phyloP scores from a whole-genome alignment of 768 basidiomycete species.

The Suillus discolor region DNA sequence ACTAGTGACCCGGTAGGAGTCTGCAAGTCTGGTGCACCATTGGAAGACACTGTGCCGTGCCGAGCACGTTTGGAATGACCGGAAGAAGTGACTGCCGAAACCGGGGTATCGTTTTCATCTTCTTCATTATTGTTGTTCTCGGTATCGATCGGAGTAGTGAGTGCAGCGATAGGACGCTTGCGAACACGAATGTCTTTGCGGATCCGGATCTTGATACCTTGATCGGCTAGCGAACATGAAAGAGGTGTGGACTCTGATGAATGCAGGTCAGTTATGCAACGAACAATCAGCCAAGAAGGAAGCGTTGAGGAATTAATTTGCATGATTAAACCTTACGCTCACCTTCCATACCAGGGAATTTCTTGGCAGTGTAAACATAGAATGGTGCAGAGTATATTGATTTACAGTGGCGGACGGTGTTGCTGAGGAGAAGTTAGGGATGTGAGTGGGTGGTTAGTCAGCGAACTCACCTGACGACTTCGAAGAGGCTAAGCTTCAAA shows the following conservation, averaged over 20 bases:
- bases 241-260: slow-evolving; percentile 80
- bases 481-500: slow-evolving; percentile 74
- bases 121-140: slow-evolving; percentile 27
- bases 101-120: slow-evolving; percentile 14
- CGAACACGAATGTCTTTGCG: slow-evolving; percentile 88
- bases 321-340: slow-evolving; percentile 24
- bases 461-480: slow-evolving; percentile 82
- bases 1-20: slow-evolving; percentile 24
- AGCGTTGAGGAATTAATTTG: slow-evolving; percentile 4
- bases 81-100: slow-evolving; percentile 4
- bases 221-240: slow-evolving; percentile 90
- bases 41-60: slow-evolving; percentile 29
- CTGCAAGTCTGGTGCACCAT: slow-evolving; percentile 24
- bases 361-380: slow-evolving; percentile 95
- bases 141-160: slow-evolving; percentile 23
- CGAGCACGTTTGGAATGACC: slow-evolving; percentile 28
- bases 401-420: slow-evolving; percentile 88
- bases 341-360: slow-evolving; percentile 97
- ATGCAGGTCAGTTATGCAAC: slow-evolving; percentile 9
- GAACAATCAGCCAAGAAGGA: slow-evolving; percentile 9
- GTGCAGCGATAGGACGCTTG: slow-evolving; percentile 58
- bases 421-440: slow-evolving; percentile 41
- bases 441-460: slow-evolving; percentile 11
- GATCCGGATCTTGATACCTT: slow-evolving; percentile 94
- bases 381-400: slow-evolving; percentile 88